phyloP scores from a whole-genome alignment of 371 early-diverging fungal species.

The Fennellomyces sp. region DNA sequence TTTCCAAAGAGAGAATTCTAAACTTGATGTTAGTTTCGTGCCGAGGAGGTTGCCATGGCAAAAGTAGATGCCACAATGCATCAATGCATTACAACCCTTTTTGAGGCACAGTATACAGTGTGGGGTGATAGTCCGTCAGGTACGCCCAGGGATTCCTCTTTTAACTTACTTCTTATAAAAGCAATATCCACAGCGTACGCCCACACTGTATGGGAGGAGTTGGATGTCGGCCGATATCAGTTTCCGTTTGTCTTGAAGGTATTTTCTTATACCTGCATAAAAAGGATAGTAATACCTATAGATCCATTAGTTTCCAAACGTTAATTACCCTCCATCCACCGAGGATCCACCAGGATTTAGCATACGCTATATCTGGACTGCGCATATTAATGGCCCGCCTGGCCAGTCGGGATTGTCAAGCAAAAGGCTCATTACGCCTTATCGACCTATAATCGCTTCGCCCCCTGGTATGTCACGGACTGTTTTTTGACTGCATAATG shows the following conservation, averaged over 20 bases:
- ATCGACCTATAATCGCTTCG: conserved; percentile 30
- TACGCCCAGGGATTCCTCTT: too few relatives aligned
- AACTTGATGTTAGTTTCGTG: conserved; percentile 36
- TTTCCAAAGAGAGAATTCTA: background rate
- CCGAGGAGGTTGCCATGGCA: conserved; percentile 41
- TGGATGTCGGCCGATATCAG: conserved; percentile 35
- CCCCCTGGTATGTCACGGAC: conserved; percentile 9
- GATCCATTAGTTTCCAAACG: conserved; percentile 36
- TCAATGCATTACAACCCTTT: conserved; percentile 13
- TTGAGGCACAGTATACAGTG: conserved; percentile 22
- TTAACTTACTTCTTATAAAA: too few relatives aligned
- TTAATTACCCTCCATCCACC: conserved; percentile 37
- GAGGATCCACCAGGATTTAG: conserved; percentile 33
- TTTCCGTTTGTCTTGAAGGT: conserved; percentile 55
- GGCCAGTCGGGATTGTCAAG: conserved; percentile 24
- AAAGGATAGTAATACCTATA: too few relatives aligned
- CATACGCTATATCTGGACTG: conserved; percentile 48
- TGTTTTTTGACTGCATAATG: background rate
- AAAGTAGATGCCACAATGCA: conserved; percentile 18
- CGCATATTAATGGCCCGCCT: conserved; percentile 45
- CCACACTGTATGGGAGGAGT: conserved; percentile 18
- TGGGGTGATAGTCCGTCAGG: conserved; percentile 39
- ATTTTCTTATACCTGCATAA: too few relatives aligned
- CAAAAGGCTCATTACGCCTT: conserved; percentile 19
- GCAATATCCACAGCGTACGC: too few relatives aligned